Evolutionary conservation across 2,329 filamentous ascomycete species (phyloP).

Genomic region (Aotearoamyces nothofagi): DNA sequence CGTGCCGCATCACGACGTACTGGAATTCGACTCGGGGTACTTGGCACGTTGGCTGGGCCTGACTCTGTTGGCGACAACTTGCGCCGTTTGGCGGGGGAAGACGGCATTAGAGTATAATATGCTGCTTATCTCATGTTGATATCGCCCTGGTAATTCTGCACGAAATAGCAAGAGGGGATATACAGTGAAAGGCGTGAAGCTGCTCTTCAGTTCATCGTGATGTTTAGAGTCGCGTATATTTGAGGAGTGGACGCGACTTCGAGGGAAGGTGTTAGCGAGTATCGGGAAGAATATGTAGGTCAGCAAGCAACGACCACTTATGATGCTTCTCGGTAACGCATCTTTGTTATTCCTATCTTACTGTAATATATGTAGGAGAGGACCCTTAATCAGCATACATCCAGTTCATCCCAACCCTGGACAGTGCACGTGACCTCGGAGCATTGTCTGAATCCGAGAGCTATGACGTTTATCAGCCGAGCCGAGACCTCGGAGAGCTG

Average conservation of each 20-base stretch:
- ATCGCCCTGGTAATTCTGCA: no score
- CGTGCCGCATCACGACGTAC: slow-evolving; percentile 11
- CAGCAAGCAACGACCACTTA: background rate
- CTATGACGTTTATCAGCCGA: slow-evolving; percentile 1
- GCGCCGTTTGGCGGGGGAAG: slow-evolving; percentile 46
- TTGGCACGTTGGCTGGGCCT: slow-evolving; percentile 24
- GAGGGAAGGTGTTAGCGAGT: slow-evolving; percentile 7
- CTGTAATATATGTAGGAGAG: no score
- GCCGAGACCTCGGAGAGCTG: background rate
- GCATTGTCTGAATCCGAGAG: background rate
- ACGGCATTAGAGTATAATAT: slow-evolving; percentile 26
- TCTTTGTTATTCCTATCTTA: no score
- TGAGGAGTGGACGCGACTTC: slow-evolving; percentile 8
- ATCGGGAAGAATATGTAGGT: background rate
- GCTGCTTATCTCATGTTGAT: background rate
- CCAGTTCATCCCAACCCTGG: background rate
- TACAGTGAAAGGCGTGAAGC: background rate
- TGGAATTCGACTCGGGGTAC: slow-evolving; percentile 21
- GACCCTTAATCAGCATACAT: background rate
- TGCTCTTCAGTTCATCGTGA: background rate
- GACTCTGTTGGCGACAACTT: slow-evolving; percentile 41
- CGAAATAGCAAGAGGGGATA: no score
- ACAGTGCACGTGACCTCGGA: background rate
- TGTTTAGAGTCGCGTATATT: slow-evolving; percentile 9
- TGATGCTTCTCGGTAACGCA: background rate